Evolutionary conservation across 371 early-diverging fungal genomes (phyloP), one percentile per base, ranked within the genome.

Genomic region (Scutellospora calospora): DNA sequence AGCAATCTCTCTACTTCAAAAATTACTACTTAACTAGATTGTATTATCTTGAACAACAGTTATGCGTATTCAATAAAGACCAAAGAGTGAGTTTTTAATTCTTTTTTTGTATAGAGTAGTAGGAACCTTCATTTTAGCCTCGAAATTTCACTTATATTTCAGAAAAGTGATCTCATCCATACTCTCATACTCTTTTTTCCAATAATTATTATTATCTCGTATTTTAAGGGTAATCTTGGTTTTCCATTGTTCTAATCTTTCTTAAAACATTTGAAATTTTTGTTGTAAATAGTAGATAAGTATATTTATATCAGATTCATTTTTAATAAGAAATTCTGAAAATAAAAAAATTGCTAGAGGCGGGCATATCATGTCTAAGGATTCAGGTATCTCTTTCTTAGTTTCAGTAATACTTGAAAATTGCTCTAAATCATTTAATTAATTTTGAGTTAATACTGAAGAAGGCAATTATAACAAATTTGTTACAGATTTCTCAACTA

Each of bases 311-410:
- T n/a, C n/a, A n/a, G n/a, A n/a, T n/a, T n/a, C n/a, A n/a, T n/a
- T n/a, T n/a, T n/a, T 71, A 71, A 73, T 73, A 31, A 73, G 73
- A 52, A 73, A 52, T 73, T 73, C 73, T 73, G 73, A 73, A 73
- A 27, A 73, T 73, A 73, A 52, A 73, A 52, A 22, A 73, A 25
- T 73, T 73, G n/a, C n/a, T n/a, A n/a, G n/a, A n/a, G n/a, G n/a
- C n/a, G n/a, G n/a, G n/a, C n/a, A n/a, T n/a, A n/a, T n/a, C n/a
- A n/a, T n/a, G n/a, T n/a, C n/a, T n/a, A 73, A 73, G 49, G 52
- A 73, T 71, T 71, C 72, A 22, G 72, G 72, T 71, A 71, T 71
- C 45, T 71, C 45, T 71, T 71, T 71, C 72, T 52, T 49, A 52
- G 73, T 52, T 73, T 73, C 22, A 73, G 52, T 52, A 73, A 73